Evolutionary conservation across 2,329 filamentous ascomycete genomes (phyloP).

Genomic region (Phaeomoniella chlamydospora): DNA sequence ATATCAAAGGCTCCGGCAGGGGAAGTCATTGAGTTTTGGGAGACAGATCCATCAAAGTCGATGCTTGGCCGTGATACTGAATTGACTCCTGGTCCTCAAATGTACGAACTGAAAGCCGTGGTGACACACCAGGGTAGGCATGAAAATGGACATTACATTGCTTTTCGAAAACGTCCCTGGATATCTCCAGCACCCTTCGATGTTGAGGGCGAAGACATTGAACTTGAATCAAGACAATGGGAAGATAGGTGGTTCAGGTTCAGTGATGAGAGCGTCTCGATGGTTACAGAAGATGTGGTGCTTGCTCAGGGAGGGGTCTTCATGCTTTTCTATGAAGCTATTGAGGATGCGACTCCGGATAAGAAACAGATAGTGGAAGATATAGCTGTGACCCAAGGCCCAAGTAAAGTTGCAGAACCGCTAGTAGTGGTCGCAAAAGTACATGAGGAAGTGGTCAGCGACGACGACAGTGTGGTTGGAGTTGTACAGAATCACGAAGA

Average conservation of each 20-base stretch:
- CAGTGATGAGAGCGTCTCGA: slow-evolving; percentile 73
- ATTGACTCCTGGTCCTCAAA: slow-evolving; percentile 14
- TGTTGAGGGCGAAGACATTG: slow-evolving; percentile 14
- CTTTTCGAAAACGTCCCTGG: slow-evolving; percentile 48
- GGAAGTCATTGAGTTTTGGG: slow-evolving; percentile 53
- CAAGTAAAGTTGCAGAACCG: too few species aligned
- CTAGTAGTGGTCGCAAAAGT: too few species aligned
- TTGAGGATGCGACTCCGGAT: slow-evolving; percentile 37
- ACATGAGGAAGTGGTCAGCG: too few species aligned
- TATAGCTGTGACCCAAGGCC: not conserved
- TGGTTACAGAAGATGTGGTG: slow-evolving; percentile 59
- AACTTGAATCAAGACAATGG: slow-evolving; percentile 17
- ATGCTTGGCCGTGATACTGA: slow-evolving; percentile 55
- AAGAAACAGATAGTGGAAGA: not conserved
- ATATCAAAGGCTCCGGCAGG: slow-evolving; percentile 15
- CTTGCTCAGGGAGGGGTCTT: slow-evolving; percentile 71
- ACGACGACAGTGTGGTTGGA: too few species aligned
- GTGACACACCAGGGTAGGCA: slow-evolving; percentile 83
- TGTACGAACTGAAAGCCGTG: slow-evolving; percentile 69
- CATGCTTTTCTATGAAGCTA: slow-evolving; percentile 90
- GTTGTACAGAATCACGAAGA: too few species aligned
- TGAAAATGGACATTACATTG: slow-evolving; percentile 92
- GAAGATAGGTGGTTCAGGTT: slow-evolving; percentile 69
- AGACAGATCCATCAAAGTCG: slow-evolving; percentile 50
- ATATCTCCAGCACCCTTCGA: slow-evolving; percentile 2